Evolutionary conservation across 2,329 filamentous ascomycete genomes (phyloP), one percentile per base, ranked within the genome.

Genomic region (Metarhizium album): DNA sequence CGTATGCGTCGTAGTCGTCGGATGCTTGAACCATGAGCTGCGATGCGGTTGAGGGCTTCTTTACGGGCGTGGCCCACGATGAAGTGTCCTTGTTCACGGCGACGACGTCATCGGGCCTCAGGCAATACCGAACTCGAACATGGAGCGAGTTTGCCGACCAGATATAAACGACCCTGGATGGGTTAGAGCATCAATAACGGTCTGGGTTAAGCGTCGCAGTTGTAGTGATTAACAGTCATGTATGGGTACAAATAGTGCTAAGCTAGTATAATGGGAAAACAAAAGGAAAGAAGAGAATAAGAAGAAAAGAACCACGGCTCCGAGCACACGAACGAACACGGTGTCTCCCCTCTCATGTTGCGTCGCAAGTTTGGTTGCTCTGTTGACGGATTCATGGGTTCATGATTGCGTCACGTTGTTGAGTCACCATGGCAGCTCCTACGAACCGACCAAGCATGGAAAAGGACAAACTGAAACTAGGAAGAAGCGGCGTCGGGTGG

Each of bases 141-240:
- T 7, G 13, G 45, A 27, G 33, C n/a, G 16, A 40, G 24, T 40
- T 40, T 40, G 37, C 16, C 37, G 8, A 20, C n/a, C 37, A 43
- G 24, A 7, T 8, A 43, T 24, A 40, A 40, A 43, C 40, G 22
- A 23, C 40, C 40, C 24, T 43, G 40, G 22, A 43, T 43, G 40
- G 40, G 40, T 13, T 43, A 23, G 11, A 49, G 40, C 11, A 46
- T 37, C 24, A 40, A 50, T 24, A 40, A 22, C 2, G 27, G 16
- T 40, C 37, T 33, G 48, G 48, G 42, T 35, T 50, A 24, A 42
- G 48, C 48, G 48, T 50, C 33, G 42, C 45, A 31, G 18, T 46
- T 40, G 31, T 22, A 37, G 42, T 35, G 48, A 40, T 24, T 16
- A 29, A 22, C 13, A 11, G 14, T 11, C 9, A 27, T 50, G 42